Evolutionary conservation across 768 basidiomycete species (phyloP).

Genomic region (Tricholoma matsutake): DNA sequence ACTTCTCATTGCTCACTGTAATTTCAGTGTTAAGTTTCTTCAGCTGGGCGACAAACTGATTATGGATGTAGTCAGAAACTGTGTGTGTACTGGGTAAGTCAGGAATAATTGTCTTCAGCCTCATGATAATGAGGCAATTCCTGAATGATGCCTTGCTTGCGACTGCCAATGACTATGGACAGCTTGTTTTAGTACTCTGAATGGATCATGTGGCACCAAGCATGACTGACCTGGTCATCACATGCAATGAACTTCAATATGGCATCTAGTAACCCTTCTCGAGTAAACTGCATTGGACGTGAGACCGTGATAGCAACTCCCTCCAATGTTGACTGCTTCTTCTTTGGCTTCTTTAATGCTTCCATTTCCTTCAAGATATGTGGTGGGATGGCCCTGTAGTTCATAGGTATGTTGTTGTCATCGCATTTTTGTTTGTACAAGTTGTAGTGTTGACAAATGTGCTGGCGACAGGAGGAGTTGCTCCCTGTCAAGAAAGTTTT

Average conservation of each 20-base stretch:
- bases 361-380: too few species aligned
- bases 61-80: conserved; percentile 14
- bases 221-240: conserved; percentile 13
- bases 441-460: background rate
- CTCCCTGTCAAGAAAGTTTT: conserved; percentile 5
- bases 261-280: too few species aligned
- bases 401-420: background rate
- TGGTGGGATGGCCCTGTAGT: background rate
- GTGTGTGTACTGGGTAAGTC: conserved; percentile 10
- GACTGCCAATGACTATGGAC: background rate
- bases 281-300: too few species aligned
- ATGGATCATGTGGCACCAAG: background rate
- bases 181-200: background rate
- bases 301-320: too few species aligned
- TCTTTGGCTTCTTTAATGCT: too few species aligned
- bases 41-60: conserved; percentile 10
- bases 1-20: too few species aligned
- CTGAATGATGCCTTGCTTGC: background rate
- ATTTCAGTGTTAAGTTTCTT: background rate
- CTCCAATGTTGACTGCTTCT: too few species aligned
- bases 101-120: background rate
- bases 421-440: background rate
- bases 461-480: background rate
- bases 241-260: too few species aligned
- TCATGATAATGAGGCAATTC: conserved; percentile 7